Percentiles rank a stretch among this genome's conserved stretches.
These are phyloP conservation scores for Sanghuangporus weigelae DNA, from an alignment of 1,284 basidiomycete species.

Conservation along the genomic window DNA sequence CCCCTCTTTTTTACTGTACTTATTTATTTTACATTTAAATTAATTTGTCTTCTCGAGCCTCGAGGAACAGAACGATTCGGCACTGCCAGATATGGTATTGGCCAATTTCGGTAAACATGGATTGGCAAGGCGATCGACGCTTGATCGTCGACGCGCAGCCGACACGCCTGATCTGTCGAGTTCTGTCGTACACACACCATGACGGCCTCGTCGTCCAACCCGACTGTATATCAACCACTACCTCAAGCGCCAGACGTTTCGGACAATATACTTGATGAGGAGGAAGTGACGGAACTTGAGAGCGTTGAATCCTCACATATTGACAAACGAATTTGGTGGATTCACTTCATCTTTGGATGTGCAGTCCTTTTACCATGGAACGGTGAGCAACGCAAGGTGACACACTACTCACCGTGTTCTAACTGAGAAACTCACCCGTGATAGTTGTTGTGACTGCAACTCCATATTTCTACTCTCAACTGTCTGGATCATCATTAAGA, in stretches of 20 bases:
- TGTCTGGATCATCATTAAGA: conserved; percentile 50
- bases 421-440: conserved; percentile 4
- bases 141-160: neutral
- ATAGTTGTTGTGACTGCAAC: conserved; percentile 72
- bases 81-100: neutral
- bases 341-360: conserved; percentile 67
- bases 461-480: conserved; percentile 65
- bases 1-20: neutral
- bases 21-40: neutral
- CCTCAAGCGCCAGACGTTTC: neutral
- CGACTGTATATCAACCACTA: conserved; percentile 3
- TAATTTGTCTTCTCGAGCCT: neutral
- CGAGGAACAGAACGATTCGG: neutral
- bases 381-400: conserved; percentile 38
- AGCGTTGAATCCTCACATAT: neutral
- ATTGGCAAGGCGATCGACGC: neutral
- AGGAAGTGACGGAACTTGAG: neutral
- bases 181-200: neutral
- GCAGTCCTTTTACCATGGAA: conserved; percentile 77
- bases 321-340: conserved; percentile 38
- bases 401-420: conserved; percentile 1
- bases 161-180: too few species aligned
- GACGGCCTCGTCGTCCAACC: neutral
- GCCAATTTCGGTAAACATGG: neutral
- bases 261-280: neutral